Conservation (phyloP, 2,329 filamentous ascomycete species). For the Didymella pomorum region DNA sequence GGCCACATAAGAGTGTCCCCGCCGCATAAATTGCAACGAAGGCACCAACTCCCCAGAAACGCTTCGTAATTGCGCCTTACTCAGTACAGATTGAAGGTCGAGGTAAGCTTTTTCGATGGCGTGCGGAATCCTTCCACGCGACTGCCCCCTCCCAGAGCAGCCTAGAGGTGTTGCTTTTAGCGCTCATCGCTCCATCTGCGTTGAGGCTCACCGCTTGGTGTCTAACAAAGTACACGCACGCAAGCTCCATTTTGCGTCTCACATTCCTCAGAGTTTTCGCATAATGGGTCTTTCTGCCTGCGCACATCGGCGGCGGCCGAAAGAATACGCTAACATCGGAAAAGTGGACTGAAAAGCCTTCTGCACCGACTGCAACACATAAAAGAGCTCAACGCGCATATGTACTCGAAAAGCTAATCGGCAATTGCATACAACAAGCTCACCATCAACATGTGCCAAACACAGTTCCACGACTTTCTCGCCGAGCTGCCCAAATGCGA, state of each 20-base stretch:
- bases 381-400: slow-evolving; percentile 3
- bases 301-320: slow-evolving; percentile 24
- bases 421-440: background rate
- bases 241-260: slow-evolving; percentile 6
- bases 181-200: background rate
- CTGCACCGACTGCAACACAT: slow-evolving; percentile 11
- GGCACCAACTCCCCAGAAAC: background rate
- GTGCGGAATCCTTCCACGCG: background rate
- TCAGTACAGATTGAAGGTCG: background rate
- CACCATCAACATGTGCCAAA: slow-evolving; percentile 16
- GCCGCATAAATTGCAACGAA: background rate
- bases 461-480: slow-evolving; percentile 30
- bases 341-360: slow-evolving; percentile 22
- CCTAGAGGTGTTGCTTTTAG: slow-evolving; percentile 12
- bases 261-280: slow-evolving; percentile 11
- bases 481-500: slow-evolving; percentile 75
- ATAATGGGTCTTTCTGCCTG: slow-evolving; percentile 6
- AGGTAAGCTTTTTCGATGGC: slow-evolving; percentile 1
- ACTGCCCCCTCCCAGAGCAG: slow-evolving; percentile 2
- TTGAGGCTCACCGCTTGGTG: slow-evolving; percentile 9
- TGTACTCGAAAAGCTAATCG: slow-evolving; percentile 10
- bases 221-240: background rate
- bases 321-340: slow-evolving; percentile 17
- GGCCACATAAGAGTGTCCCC: background rate
- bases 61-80: background rate